These are phyloP conservation scores for Durotheca rogersii DNA, from an alignment of 495 filamentous ascomycete species.

Conservation along the genomic window DNA sequence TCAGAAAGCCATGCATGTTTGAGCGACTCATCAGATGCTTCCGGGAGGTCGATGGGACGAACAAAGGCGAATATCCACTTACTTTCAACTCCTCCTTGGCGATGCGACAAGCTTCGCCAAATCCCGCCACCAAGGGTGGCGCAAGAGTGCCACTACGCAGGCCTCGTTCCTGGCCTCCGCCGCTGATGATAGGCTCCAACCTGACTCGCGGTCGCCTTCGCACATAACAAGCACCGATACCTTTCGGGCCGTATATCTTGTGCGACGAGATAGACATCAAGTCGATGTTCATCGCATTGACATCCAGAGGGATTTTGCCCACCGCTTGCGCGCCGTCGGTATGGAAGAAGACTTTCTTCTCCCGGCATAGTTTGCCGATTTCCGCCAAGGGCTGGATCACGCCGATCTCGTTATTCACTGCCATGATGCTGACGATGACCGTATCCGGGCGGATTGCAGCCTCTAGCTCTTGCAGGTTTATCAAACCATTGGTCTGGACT, in stretches of 20 bases:
- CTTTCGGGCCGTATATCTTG: conserved; percentile 98
- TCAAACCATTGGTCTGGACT: conserved; percentile 78
- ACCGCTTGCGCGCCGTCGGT: conserved; percentile 97
- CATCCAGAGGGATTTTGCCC: conserved; percentile 94
- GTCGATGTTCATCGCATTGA: conserved; percentile 95
- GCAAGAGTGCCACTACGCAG: conserved; percentile 91
- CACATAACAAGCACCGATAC: conserved; percentile 94
- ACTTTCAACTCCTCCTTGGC: conserved; percentile 86
- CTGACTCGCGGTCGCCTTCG: conserved; percentile 88
- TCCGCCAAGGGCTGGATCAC: conserved; percentile 93
- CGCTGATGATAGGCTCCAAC: conserved; percentile 92
- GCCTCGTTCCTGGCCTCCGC: conserved; percentile 93
- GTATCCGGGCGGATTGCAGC: conserved; percentile 90
- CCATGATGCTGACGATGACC: conserved; percentile 91
- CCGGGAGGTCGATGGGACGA: neutral
- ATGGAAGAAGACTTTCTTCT: conserved; percentile 96
- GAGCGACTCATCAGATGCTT: conserved; percentile 65
- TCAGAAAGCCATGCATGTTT: conserved; percentile 69
- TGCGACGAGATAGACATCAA: conserved; percentile 99
- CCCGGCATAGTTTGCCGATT: conserved; percentile 88
- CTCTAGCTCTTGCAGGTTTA: conserved; percentile 84
- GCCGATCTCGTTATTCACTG: conserved; percentile 98
- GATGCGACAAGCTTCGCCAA: conserved; percentile 93
- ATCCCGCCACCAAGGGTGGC: conserved; percentile 83
- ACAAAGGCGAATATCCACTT: conserved; percentile 43